phyloP scores from a whole-genome alignment of 169 alveolate genomes.

The Besnoitia besnoiti region DNA sequence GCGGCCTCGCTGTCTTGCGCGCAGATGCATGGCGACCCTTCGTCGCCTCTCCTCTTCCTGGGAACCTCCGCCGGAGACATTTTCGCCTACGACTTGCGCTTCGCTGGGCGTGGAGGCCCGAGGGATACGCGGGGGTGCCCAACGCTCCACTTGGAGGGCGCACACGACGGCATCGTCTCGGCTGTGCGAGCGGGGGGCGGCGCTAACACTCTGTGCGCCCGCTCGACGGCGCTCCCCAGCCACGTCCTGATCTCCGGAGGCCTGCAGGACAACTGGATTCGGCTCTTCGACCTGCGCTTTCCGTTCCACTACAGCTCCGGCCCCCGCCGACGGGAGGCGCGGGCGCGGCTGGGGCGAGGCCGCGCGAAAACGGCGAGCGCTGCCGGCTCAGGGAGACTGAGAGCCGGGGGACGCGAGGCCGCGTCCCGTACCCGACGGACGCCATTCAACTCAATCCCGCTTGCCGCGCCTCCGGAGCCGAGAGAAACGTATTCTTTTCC shows the following conservation, averaged over 20 bases:
- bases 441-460: constrained; percentile 41
- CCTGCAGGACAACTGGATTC: constrained; percentile 63
- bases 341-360: too few species aligned
- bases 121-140: constrained; percentile 30
- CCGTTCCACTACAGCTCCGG: constrained; percentile 59
- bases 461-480: neutral
- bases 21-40: constrained; percentile 32
- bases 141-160: constrained; percentile 36
- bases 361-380: too few species aligned
- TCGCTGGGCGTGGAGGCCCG: neutral
- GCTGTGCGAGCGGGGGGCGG: constrained; percentile 50
- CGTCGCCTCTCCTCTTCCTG: constrained; percentile 33
- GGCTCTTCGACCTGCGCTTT: constrained; percentile 64
- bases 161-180: constrained; percentile 61
- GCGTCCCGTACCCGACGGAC: constrained; percentile 61
- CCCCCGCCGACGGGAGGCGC: neutral
- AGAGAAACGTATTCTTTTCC: neutral
- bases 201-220: neutral
- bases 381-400: too few species aligned
- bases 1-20: neutral
- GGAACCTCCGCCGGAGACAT: constrained; percentile 27
- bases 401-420: neutral
- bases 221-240: constrained; percentile 16
- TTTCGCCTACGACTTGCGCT: constrained; percentile 31
- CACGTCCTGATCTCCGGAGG: constrained; percentile 61